These are phyloP conservation scores for Podospora australis DNA, from an alignment of 495 filamentous ascomycete species.

Conservation along the genomic window DNA sequence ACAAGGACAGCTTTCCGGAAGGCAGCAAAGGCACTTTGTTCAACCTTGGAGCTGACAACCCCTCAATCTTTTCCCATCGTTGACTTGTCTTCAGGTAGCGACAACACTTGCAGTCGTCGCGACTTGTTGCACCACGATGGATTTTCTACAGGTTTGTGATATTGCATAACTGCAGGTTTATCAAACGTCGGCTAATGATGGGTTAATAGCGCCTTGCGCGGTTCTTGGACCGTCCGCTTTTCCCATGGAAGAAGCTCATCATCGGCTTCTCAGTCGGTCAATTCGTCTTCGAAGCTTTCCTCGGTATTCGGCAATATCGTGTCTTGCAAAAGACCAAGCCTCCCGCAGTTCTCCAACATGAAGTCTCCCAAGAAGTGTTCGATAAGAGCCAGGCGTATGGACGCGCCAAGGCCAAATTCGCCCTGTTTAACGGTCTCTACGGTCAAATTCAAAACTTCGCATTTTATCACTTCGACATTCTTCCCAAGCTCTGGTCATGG, in stretches of 20 bases:
- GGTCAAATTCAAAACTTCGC: conserved; percentile 78
- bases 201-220: conserved; percentile 67
- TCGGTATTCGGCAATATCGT: conserved; percentile 80
- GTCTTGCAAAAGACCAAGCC: conserved; percentile 71
- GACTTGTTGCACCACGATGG: conserved; percentile 33
- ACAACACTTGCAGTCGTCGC: conserved; percentile 13
- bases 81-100: conserved; percentile 7
- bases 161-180: no score
- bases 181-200: no score
- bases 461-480: conserved; percentile 83
- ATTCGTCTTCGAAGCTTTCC: conserved; percentile 77
- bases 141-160: conserved; percentile 45
- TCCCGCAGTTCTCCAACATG: conserved; percentile 76
- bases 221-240: conserved; percentile 81
- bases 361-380: conserved; percentile 82
- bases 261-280: conserved; percentile 87
- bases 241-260: conserved; percentile 96
- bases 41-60: conserved; percentile 12
- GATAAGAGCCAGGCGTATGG: conserved; percentile 97
- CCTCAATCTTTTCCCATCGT: conserved; percentile 9
- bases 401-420: conserved; percentile 87
- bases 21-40: background rate
- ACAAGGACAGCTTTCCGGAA: conserved; percentile 15
- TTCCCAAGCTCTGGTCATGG: conserved; percentile 82
- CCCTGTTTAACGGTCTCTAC: conserved; percentile 71